Conservation (phyloP, 148 eudicot species). For the Vaccinium vitisidaea region DNA sequence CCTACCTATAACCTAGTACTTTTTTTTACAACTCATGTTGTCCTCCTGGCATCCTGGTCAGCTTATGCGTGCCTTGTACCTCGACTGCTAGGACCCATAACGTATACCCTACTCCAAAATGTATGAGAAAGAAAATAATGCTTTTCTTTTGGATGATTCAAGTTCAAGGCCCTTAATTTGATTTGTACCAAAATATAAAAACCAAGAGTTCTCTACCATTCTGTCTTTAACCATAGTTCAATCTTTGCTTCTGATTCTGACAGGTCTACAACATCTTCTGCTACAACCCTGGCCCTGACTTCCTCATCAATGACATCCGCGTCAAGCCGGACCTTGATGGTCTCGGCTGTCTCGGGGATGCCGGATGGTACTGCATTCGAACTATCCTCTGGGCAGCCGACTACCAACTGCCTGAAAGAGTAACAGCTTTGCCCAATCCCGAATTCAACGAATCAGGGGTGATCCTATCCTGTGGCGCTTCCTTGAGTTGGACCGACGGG, state of each 20-base stretch:
- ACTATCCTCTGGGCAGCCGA: constrained; percentile 40
- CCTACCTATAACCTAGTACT: too few species aligned
- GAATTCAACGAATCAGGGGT: constrained; percentile 41
- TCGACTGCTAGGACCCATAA: too few species aligned
- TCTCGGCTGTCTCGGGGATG: constrained; percentile 52
- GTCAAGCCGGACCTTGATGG: constrained; percentile 48
- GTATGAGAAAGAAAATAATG: background rate
- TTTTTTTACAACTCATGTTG: too few species aligned
- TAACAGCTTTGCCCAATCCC: constrained; percentile 32
- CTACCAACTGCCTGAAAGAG: constrained; percentile 40
- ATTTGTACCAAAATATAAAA: background rate
- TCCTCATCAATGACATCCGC: constrained; percentile 49
- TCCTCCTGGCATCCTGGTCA: too few species aligned
- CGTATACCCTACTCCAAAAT: too few species aligned
- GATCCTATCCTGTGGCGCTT: constrained; percentile 43
- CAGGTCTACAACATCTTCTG: constrained; percentile 43
- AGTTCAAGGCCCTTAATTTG: background rate
- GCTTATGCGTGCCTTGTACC: too few species aligned
- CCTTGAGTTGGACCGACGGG: constrained; percentile 47
- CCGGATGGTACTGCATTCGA: constrained; percentile 50
- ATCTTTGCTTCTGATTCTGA: constrained; percentile 23
- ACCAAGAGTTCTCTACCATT: background rate
- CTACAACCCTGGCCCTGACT: constrained; percentile 27
- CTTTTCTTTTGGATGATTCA: background rate
- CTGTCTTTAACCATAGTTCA: background rate